Percentiles rank a stretch among this genome's conserved stretches.
phyloP scores from a whole-genome alignment of 257 asterid species.

The Paulownia fortunei region DNA sequence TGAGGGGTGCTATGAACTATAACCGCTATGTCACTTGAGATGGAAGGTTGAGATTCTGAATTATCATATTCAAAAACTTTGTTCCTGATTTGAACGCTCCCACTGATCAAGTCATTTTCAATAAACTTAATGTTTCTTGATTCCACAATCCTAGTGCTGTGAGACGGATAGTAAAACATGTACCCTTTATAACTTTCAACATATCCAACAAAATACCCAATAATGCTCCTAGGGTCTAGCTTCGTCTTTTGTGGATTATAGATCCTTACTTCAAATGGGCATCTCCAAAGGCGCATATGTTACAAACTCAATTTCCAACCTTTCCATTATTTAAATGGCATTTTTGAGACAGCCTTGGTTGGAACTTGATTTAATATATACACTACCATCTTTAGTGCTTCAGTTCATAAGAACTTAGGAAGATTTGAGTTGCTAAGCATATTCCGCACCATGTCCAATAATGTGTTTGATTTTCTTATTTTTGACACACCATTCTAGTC shows the following conservation, averaged over 20 bases:
- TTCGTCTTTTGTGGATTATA: too few species aligned
- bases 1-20: too few species aligned
- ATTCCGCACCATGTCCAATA: too few species aligned
- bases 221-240: not conserved
- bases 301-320: not conserved
- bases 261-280: not conserved
- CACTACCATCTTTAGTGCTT: too few species aligned
- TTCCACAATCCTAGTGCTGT: not conserved
- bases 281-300: not conserved
- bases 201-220: not conserved
- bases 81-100: too few species aligned
- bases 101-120: too few species aligned
- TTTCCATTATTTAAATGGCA: not conserved
- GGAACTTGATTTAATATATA: not conserved
- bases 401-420: not conserved
- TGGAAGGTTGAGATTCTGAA: too few species aligned
- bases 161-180: not conserved
- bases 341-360: not conserved
- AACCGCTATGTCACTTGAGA: too few species aligned
- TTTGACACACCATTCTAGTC: too few species aligned
- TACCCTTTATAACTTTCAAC: not conserved
- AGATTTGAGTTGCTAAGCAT: not conserved
- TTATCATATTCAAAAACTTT: too few species aligned
- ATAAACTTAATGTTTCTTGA: too few species aligned
- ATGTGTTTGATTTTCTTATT: too few species aligned